Evolutionary conservation across 2,329 filamentous ascomycete genomes (phyloP).

Genomic region (Penicillium concentricum): DNA sequence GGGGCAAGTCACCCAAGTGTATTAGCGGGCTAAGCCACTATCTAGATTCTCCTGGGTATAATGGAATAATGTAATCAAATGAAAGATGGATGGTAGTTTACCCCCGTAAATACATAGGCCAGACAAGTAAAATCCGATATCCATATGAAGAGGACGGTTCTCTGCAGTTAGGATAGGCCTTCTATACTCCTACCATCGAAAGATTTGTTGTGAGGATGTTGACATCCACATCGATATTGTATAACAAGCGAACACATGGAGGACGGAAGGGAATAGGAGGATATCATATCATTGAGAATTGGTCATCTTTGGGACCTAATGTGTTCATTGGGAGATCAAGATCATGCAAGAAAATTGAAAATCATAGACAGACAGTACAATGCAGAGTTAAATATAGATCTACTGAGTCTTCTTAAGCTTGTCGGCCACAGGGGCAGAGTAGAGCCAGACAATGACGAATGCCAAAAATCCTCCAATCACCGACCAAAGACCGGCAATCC

Average conservation of each 20-base stretch:
- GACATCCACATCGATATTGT: neutral
- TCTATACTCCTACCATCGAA: neutral
- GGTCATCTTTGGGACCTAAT: neutral
- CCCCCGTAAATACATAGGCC: neutral
- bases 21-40: neutral
- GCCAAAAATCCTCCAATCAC: conserved; percentile 80
- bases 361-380: conserved; percentile 26
- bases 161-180: no score
- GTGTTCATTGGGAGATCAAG: neutral
- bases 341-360: conserved; percentile 24
- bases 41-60: neutral
- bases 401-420: conserved; percentile 52
- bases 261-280: neutral
- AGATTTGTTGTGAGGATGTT: neutral
- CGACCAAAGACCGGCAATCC: conserved; percentile 82
- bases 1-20: neutral
- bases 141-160: no score
- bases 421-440: conserved; percentile 55
- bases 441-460: conserved; percentile 89
- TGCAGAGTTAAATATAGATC: conserved; percentile 12
- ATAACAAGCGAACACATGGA: neutral
- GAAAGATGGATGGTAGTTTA: neutral
- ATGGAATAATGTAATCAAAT: neutral
- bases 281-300: neutral
- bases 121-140: neutral